These are phyloP conservation scores for Barnettozyma vustinii DNA, from an alignment of 805 yeast genomes.

Conservation along the genomic window DNA sequence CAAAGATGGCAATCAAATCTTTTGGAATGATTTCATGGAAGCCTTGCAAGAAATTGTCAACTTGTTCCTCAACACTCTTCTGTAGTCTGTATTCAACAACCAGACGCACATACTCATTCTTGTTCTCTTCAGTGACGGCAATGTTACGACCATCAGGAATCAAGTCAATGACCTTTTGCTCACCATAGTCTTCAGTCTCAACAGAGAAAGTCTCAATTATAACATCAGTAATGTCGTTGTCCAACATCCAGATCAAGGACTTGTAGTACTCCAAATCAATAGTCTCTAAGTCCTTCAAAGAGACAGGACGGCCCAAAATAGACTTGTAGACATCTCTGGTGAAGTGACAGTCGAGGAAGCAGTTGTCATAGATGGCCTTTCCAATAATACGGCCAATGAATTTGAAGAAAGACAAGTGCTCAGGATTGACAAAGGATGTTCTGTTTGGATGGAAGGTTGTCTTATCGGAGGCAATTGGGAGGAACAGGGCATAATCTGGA, in stretches of 20 bases:
- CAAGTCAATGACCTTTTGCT: constrained; percentile 75
- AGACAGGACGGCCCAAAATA: constrained; percentile 71
- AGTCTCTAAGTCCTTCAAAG: constrained; percentile 90
- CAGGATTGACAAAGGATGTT: constrained; percentile 88
- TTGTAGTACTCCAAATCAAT: constrained; percentile 89
- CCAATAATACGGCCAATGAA: constrained; percentile 93
- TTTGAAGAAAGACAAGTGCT: constrained; percentile 86
- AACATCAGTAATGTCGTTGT: constrained; percentile 93
- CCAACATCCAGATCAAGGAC: constrained; percentile 91
- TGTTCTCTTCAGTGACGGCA: constrained; percentile 85
- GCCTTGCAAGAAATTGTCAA: constrained; percentile 79
- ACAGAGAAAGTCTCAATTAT: constrained; percentile 92
- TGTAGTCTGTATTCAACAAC: constrained; percentile 86
- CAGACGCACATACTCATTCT: constrained; percentile 77
- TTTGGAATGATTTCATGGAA: constrained; percentile 87
- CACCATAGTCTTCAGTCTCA: constrained; percentile 92
- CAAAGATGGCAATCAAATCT: constrained; percentile 79
- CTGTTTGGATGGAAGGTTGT: constrained; percentile 95
- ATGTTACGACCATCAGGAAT: constrained; percentile 77
- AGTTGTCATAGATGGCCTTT: constrained; percentile 84
- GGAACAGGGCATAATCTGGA: constrained; percentile 88
- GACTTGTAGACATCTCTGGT: constrained; percentile 91
- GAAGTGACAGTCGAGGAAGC: constrained; percentile 89
- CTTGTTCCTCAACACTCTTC: constrained; percentile 79
- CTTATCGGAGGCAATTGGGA: constrained; percentile 86